Conservation (phyloP, 352 stramenopile species). For the Thalassiosira pacifica region DNA sequence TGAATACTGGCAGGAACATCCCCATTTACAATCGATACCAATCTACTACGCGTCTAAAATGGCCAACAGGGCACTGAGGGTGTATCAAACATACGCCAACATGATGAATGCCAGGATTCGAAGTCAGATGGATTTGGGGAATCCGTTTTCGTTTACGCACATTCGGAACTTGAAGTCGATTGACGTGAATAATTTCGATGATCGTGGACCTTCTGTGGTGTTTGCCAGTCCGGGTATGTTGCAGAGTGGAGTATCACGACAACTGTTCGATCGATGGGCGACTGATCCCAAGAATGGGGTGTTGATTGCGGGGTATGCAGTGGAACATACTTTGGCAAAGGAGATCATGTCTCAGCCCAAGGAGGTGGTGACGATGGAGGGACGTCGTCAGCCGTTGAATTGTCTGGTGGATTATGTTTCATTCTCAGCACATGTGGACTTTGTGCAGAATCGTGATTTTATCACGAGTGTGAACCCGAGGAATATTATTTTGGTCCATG, state of each 20-base stretch:
- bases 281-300: conserved; percentile 98
- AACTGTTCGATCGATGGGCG: conserved; percentile 98
- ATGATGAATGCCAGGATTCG: conserved; percentile 99
- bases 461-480: conserved; percentile 92
- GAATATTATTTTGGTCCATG: conserved; percentile 92
- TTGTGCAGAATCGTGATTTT: conserved; percentile 95
- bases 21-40: conserved; percentile 94
- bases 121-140: conserved; percentile 95
- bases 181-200: conserved; percentile 94
- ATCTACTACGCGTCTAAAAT: conserved; percentile 99
- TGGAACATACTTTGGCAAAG: conserved; percentile 98
- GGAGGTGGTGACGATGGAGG: conserved; percentile 95
- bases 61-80: conserved; percentile 93
- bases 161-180: conserved; percentile 97
- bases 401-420: conserved; percentile 96
- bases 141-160: conserved; percentile 97
- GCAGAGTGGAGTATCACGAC: conserved; percentile 96
- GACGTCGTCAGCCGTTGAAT: conserved; percentile 94
- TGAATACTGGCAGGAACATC: conserved; percentile 97
- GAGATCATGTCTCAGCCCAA: conserved; percentile 96
- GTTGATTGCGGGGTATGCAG: conserved; percentile 98
- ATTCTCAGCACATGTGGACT: conserved; percentile 98
- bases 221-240: conserved; percentile 99
- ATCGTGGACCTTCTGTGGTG: conserved; percentile 97
- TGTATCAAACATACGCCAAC: conserved; percentile 99